Conservation (phyloP, 2,329 filamentous ascomycete species). For the Cladosporium sp. region DNA sequence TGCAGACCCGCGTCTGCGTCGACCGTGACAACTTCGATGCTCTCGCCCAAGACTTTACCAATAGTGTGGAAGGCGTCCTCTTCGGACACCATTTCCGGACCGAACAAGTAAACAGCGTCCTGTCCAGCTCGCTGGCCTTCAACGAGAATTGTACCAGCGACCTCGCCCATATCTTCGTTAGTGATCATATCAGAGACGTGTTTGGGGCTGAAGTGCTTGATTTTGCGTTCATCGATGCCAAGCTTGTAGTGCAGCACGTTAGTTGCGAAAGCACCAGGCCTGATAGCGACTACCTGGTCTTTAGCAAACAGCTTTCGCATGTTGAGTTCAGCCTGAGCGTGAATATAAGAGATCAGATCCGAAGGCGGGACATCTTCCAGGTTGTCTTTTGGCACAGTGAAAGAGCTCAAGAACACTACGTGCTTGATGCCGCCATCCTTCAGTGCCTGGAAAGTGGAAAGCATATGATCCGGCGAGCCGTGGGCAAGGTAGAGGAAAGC, state of each 20-base stretch:
- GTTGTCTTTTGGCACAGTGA: slow-evolving; percentile 24
- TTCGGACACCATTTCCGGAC: slow-evolving; percentile 33
- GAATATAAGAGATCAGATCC: slow-evolving; percentile 37
- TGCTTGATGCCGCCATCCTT: slow-evolving; percentile 43
- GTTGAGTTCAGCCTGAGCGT: slow-evolving; percentile 43
- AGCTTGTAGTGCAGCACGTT: slow-evolving; percentile 30
- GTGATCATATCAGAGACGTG: slow-evolving; percentile 38
- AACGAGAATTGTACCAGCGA: slow-evolving; percentile 38
- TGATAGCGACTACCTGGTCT: slow-evolving; percentile 36
- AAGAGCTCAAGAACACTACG: slow-evolving; percentile 46
- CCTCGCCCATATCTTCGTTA: slow-evolving; percentile 44
- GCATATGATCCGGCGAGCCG: slow-evolving; percentile 37
- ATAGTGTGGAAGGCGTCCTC: slow-evolving; percentile 29
- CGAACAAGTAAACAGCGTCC: slow-evolving; percentile 35
- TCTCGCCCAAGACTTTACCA: slow-evolving; percentile 29
- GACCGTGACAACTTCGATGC: slow-evolving; percentile 26
- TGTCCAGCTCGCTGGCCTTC: slow-evolving; percentile 28
- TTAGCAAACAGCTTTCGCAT: slow-evolving; percentile 40
- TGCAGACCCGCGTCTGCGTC: slow-evolving; percentile 20
- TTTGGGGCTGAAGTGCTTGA: slow-evolving; percentile 30
- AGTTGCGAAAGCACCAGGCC: slow-evolving; percentile 44
- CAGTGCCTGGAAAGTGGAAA: slow-evolving; percentile 38
- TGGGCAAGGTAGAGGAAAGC: slow-evolving; percentile 48
- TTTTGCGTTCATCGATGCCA: slow-evolving; percentile 31
- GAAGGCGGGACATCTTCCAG: slow-evolving; percentile 23